phyloP scores from a whole-genome alignment of 2,329 filamentous ascomycete species.

The Colletotrichum abscissum region DNA sequence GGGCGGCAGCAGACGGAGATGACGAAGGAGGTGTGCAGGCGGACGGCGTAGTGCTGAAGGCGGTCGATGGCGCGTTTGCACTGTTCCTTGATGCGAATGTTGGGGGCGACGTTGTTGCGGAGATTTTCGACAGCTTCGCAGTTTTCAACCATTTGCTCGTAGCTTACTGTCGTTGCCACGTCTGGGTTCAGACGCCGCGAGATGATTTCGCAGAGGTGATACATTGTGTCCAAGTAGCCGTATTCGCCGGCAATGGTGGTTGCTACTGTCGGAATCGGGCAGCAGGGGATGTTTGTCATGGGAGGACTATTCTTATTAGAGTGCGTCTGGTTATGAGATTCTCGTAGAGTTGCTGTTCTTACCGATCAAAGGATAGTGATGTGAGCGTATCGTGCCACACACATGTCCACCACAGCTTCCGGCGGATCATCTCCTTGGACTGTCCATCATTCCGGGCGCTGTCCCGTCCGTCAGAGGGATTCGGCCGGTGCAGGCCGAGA shows the following conservation, averaged over 20 bases:
- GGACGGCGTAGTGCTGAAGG: constrained; percentile 72
- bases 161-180: constrained; percentile 59
- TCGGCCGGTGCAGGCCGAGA: constrained; percentile 67
- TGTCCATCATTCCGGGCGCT: constrained; percentile 54
- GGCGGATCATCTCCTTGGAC: constrained; percentile 65
- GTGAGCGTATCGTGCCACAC: constrained; percentile 76
- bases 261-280: constrained; percentile 61
- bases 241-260: constrained; percentile 58
- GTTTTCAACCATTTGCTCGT: constrained; percentile 67
- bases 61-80: constrained; percentile 73
- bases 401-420: constrained; percentile 73
- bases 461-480: constrained; percentile 57
- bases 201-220: constrained; percentile 71
- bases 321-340: too few species aligned
- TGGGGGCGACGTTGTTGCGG: constrained; percentile 58
- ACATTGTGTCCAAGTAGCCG: constrained; percentile 74
- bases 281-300: constrained; percentile 70
- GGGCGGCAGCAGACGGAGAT: constrained; percentile 74
- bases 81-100: constrained; percentile 69
- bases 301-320: constrained; percentile 56
- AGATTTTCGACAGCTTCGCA: constrained; percentile 66
- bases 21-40: constrained; percentile 74
- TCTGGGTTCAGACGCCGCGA: constrained; percentile 68
- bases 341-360: constrained; percentile 31
- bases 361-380: constrained; percentile 74